A percentile compares a stretch with the other conserved stretches of the same genome.
These are phyloP conservation scores for Penicillium sp. DNA, from an alignment of 2,329 filamentous ascomycete species.

Conservation along the genomic window DNA sequence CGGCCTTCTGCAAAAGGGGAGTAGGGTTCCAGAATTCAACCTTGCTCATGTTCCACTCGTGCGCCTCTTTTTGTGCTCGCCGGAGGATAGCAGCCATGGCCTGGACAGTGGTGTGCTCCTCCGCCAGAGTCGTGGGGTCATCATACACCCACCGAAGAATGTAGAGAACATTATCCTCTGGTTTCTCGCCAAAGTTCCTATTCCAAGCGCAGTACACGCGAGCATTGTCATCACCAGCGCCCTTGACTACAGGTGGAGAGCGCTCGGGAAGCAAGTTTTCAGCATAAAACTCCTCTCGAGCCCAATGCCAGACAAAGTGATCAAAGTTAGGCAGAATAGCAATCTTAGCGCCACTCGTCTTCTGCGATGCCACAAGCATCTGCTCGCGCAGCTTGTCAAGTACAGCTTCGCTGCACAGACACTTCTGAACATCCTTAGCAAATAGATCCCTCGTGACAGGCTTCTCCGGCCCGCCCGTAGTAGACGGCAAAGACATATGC, in stretches of 20 bases:
- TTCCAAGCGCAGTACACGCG: constrained; percentile 44
- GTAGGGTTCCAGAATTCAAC: constrained; percentile 84
- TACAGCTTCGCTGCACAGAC: constrained; percentile 60
- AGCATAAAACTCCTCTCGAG: constrained; percentile 75
- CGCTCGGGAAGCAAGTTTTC: constrained; percentile 58
- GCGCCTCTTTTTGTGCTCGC: constrained; percentile 68
- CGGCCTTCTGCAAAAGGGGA: constrained; percentile 48
- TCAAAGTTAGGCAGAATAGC: constrained; percentile 68
- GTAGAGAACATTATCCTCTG: constrained; percentile 40
- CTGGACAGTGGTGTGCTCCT: constrained; percentile 51
- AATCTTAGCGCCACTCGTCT: constrained; percentile 51
- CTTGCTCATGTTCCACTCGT: constrained; percentile 65
- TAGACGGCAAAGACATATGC: constrained; percentile 64
- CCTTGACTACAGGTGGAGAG: constrained; percentile 59
- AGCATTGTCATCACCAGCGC: constrained; percentile 59
- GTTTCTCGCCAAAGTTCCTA: constrained; percentile 38
- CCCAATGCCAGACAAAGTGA: constrained; percentile 72
- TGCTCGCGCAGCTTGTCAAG: constrained; percentile 63
- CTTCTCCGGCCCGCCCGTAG: constrained; percentile 23
- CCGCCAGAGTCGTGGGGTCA: constrained; percentile 38
- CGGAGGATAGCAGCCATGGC: constrained; percentile 63
- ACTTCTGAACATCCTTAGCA: constrained; percentile 33
- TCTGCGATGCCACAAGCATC: constrained; percentile 51
- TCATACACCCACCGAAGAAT: constrained; percentile 45
- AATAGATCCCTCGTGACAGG: constrained; percentile 29